These are phyloP conservation scores for Cercospora citrullina DNA, from an alignment of 2,329 filamentous ascomycete genomes.

Conservation along the genomic window DNA sequence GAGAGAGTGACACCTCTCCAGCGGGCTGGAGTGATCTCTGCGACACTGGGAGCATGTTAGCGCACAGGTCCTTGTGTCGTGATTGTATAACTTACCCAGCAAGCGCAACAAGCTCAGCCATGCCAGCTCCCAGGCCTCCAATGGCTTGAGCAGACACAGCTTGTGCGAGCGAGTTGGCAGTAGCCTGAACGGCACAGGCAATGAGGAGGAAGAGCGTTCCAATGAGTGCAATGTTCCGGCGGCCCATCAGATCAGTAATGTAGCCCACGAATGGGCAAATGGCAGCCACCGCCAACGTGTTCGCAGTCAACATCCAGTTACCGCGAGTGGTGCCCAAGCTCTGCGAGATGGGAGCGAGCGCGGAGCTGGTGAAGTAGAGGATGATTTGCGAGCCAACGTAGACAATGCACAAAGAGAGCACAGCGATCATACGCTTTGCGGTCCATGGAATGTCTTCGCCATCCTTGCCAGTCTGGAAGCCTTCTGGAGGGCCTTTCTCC, in stretches of 20 bases:
- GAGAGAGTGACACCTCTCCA: slow-evolving; percentile 31
- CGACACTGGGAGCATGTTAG: slow-evolving; percentile 21
- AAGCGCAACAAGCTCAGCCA: slow-evolving; percentile 27
- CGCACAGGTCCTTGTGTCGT: not conserved
- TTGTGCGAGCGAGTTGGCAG: slow-evolving; percentile 22
- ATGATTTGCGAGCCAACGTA: slow-evolving; percentile 30
- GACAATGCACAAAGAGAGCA: slow-evolving; percentile 27
- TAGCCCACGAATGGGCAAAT: slow-evolving; percentile 30
- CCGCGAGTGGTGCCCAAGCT: slow-evolving; percentile 21
- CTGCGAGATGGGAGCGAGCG: slow-evolving; percentile 19
- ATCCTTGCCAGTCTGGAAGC: slow-evolving; percentile 20
- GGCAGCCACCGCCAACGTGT: slow-evolving; percentile 29
- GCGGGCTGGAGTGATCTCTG: slow-evolving; percentile 28
- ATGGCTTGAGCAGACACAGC: slow-evolving; percentile 28
- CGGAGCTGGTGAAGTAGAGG: slow-evolving; percentile 29
- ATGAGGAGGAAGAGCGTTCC: slow-evolving; percentile 26
- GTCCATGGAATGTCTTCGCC: slow-evolving; percentile 27
- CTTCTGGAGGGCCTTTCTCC: slow-evolving; percentile 21
- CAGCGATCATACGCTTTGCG: slow-evolving; percentile 26
- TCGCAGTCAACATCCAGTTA: slow-evolving; percentile 31
- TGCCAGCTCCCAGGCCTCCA: slow-evolving; percentile 27
- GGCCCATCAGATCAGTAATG: slow-evolving; percentile 27
- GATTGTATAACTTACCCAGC: slow-evolving; percentile 21
- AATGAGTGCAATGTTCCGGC: slow-evolving; percentile 24
- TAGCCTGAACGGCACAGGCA: slow-evolving; percentile 23